Percentiles rank a stretch among this genome's conserved stretches.
These are phyloP conservation scores for Leccinum obscurum DNA, from an alignment of 768 basidiomycete genomes.

Conservation along the genomic window DNA sequence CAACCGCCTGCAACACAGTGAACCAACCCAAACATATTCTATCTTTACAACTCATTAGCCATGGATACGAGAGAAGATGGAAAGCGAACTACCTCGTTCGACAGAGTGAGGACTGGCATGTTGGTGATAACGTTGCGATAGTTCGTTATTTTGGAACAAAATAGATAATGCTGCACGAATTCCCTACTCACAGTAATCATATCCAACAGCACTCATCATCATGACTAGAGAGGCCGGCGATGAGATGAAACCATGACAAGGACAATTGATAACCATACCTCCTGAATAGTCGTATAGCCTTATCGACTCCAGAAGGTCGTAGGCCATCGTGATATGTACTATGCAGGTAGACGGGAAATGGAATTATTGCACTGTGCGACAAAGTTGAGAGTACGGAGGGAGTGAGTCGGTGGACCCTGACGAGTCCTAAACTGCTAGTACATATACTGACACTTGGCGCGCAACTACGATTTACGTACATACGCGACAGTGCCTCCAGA, in stretches of 20 bases:
- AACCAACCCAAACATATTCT: constrained; percentile 15
- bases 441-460: no score
- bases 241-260: background rate
- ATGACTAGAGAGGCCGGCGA: background rate
- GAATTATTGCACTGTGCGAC: background rate
- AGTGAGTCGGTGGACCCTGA: no score
- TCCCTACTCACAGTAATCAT: constrained; percentile 12
- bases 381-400: background rate
- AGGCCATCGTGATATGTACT: background rate
- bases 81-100: constrained; percentile 12
- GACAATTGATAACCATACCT: background rate
- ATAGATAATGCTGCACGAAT: background rate
- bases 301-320: background rate
- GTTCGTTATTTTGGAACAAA: background rate
- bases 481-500: background rate
- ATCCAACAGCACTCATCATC: constrained; percentile 1
- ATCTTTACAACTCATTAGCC: constrained; percentile 6
- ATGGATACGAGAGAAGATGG: background rate
- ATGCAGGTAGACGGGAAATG: background rate
- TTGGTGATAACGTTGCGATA: background rate
- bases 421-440: no score
- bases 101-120: constrained; percentile 14
- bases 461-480: no score
- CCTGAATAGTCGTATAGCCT: background rate
- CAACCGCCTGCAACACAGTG: background rate